These are phyloP conservation scores for Aspergillus novofumigatus DNA, from an alignment of 2,329 filamentous ascomycete genomes.

Conservation along the genomic window DNA sequence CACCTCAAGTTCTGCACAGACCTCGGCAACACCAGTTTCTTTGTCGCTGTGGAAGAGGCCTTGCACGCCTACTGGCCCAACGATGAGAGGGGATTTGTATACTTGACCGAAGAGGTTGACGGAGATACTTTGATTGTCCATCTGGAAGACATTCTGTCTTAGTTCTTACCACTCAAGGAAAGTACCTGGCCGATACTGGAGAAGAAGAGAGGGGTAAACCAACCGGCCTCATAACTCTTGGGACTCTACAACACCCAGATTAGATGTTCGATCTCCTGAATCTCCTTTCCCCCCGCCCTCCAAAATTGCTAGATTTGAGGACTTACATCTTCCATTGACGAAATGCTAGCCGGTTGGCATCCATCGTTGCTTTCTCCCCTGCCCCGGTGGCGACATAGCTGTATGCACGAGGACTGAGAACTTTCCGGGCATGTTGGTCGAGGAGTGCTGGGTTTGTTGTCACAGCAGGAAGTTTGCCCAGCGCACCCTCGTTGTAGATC, in stretches of 20 bases:
- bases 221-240: slow-evolving; percentile 45
- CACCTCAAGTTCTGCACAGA: slow-evolving; percentile 56
- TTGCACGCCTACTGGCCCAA: slow-evolving; percentile 68
- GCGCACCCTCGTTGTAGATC: slow-evolving; percentile 53
- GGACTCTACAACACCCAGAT: slow-evolving; percentile 40
- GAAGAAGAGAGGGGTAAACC: neutral
- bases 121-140: slow-evolving; percentile 43
- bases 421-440: slow-evolving; percentile 51
- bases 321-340: slow-evolving; percentile 45
- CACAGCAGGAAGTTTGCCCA: slow-evolving; percentile 46
- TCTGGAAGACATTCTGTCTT: slow-evolving; percentile 14
- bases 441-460: slow-evolving; percentile 58
- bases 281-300: slow-evolving; percentile 2
- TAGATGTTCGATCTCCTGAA: neutral
- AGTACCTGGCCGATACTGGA: neutral
- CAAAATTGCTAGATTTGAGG: neutral
- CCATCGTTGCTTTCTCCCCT: slow-evolving; percentile 58
- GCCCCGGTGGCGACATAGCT: slow-evolving; percentile 62
- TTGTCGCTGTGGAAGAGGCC: slow-evolving; percentile 62
- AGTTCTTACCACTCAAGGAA: neutral
- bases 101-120: slow-evolving; percentile 50
- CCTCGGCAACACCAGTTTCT: slow-evolving; percentile 61
- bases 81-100: slow-evolving; percentile 52
- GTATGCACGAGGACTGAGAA: slow-evolving; percentile 49
- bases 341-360: slow-evolving; percentile 57